Evolutionary conservation across 1,139 yeast genomes (phyloP), one percentile per base, ranked within the genome.

Genomic region (Diutina rugosa): DNA sequence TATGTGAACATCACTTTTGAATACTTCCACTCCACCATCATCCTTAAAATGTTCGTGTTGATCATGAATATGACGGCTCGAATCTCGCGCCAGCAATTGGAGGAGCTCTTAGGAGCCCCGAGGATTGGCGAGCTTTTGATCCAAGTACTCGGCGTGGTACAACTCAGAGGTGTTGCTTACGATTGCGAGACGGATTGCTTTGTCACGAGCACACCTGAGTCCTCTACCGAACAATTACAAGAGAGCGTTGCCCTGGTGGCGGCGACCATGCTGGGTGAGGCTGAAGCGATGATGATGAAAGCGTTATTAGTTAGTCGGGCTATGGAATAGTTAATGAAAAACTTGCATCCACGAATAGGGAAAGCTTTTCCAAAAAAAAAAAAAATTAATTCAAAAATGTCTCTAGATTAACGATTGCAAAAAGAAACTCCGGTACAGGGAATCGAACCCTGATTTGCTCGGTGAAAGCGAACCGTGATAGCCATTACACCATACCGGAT

Each of bases 371-470:
- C 1, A 21, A 3, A 4, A 4, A 21, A 21, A 21, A 21, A 3
- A 4, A 4, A 21, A 21, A 21, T 21, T 2, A 21, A 21, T 3
- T 21, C 26, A 21, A 21, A 3, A 21, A 3, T 3, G 4, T 21
- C 26, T 21, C 26, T 21, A 21, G 26, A 21, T 3, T 21, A 21
- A 21, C 4, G 26, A 4, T 21, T 3, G 26, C 44, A 59, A 59
- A 61, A 58, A 47, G 21, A 53, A 56, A 55, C 72, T 73, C 77
- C 77, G 77, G 72, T 66, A 69, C 77, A 71, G 78, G 76, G 78
- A 73, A 71, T 73, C 74, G 78, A 73, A 73, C 78, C 76, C 78
- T 72, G 77, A 72, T 73, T 69, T 67, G 64, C 63, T 58, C 69
- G 64, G 64, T 64, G 69, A 66, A 67, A 66, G 69, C 63, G 68